Conservation (phyloP, 441 rosid genomes). For the Populus hybrid region DNA sequence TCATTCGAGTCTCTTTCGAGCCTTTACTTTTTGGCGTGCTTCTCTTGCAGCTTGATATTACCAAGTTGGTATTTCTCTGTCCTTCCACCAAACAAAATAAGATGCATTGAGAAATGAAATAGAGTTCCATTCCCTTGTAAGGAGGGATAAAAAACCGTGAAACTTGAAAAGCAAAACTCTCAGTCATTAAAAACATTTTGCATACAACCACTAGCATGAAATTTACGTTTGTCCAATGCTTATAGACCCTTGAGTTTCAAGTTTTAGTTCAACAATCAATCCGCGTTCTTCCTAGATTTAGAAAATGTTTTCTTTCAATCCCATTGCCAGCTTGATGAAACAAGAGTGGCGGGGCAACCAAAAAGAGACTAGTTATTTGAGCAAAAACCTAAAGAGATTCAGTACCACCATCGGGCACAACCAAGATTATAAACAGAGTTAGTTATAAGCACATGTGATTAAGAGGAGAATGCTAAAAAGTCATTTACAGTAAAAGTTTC, state of each 20-base stretch:
- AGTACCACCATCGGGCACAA: neutral
- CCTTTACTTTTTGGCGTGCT: no score
- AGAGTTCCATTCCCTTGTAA: no score
- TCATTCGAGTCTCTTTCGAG: no score
- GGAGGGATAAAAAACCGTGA: no score
- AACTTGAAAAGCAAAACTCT: no score
- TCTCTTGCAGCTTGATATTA: no score
- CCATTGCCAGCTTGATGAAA: neutral
- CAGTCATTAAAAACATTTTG: neutral
- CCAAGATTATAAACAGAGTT: neutral
- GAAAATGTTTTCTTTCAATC: neutral
- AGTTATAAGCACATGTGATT: neutral
- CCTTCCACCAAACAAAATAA: no score
- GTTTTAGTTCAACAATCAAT: neutral
- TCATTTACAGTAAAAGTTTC: constrained; percentile 25
- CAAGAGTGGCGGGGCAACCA: neutral
- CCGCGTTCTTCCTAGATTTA: neutral
- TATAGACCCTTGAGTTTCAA: neutral
- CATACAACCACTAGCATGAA: neutral
- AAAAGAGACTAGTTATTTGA: neutral
- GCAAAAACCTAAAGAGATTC: neutral
- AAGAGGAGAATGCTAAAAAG: neutral
- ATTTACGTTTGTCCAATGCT: neutral
- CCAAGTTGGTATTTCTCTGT: no score
- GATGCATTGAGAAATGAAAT: no score